Evolutionary conservation across 345 rosid genomes (phyloP).

Genomic region (Citrus glauca): DNA sequence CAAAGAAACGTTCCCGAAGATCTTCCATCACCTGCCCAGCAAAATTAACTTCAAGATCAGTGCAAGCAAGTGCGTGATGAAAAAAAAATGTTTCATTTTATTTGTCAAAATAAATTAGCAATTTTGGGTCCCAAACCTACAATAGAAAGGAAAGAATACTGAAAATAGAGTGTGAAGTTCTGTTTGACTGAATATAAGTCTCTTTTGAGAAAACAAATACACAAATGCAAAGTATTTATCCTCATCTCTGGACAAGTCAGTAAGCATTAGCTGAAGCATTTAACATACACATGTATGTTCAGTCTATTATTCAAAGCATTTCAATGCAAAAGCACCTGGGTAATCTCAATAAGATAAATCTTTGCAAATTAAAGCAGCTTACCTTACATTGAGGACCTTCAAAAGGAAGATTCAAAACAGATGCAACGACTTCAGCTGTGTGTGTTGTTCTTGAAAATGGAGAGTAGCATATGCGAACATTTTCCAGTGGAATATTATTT

Average conservation of each 20-base stretch:
- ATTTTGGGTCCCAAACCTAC: background rate
- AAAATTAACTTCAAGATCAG: constrained; percentile 6
- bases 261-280: background rate
- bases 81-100: background rate
- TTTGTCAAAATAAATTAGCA: background rate
- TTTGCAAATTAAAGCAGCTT: background rate
- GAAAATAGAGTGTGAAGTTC: background rate
- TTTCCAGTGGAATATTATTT: constrained; percentile 43
- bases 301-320: background rate
- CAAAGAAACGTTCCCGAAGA: constrained; percentile 90
- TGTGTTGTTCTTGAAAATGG: constrained; percentile 86
- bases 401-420: constrained; percentile 62
- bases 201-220: background rate
- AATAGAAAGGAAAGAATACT: background rate
- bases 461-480: constrained; percentile 82
- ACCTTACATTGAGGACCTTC: constrained; percentile 80
- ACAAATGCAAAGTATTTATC: background rate
- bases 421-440: constrained; percentile 72
- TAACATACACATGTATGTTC: background rate
- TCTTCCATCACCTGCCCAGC: constrained; percentile 56
- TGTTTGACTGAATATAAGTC: background rate
- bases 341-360: background rate
- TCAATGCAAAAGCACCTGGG: background rate
- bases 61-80: background rate
- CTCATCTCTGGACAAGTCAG: background rate